These are phyloP conservation scores for Entelexis sorbosivorans DNA, from an alignment of 1,139 yeast species.

Conservation along the genomic window DNA sequence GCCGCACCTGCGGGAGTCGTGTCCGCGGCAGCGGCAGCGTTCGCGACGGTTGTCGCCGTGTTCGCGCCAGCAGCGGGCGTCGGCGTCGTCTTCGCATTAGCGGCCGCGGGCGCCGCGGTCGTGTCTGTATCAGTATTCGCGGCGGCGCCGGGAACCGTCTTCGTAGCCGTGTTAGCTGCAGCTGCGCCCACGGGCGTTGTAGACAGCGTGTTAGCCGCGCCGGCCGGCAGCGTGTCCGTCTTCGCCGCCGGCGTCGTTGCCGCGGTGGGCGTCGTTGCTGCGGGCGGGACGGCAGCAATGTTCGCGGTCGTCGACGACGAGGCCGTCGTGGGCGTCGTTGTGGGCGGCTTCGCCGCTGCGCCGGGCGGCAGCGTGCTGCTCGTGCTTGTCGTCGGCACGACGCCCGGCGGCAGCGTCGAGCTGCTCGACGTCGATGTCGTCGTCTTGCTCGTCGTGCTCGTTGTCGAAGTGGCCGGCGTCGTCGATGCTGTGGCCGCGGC, in stretches of 20 bases:
- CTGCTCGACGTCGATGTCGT: neutral
- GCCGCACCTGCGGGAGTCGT: neutral
- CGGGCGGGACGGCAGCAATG: neutral
- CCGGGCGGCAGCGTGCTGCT: neutral
- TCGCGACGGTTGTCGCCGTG: neutral
- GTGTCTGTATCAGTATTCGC: neutral
- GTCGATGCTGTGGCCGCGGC: neutral
- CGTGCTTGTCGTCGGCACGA: neutral
- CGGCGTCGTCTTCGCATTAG: slow-evolving; percentile 3
- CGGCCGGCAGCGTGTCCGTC: slow-evolving; percentile 7
- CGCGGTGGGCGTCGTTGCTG: neutral
- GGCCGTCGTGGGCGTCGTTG: neutral
- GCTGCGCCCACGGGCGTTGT: slow-evolving; percentile 10
- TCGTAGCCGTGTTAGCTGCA: neutral
- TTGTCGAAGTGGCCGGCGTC: neutral
- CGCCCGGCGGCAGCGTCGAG: slow-evolving; percentile 7
- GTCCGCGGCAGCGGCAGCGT: slow-evolving; percentile 7
- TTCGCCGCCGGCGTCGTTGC: slow-evolving; percentile 3
- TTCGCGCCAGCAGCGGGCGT: slow-evolving; percentile 1
- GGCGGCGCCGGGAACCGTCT: neutral
- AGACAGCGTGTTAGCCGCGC: slow-evolving; percentile 3
- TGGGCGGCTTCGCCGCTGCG: neutral
- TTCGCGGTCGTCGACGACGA: slow-evolving; percentile 2
- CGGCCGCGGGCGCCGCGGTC: slow-evolving; percentile 7
- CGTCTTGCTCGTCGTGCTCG: neutral